Evolutionary conservation across 2,329 filamentous ascomycete species (phyloP).

Genomic region (Aspergillus fijiensis): DNA sequence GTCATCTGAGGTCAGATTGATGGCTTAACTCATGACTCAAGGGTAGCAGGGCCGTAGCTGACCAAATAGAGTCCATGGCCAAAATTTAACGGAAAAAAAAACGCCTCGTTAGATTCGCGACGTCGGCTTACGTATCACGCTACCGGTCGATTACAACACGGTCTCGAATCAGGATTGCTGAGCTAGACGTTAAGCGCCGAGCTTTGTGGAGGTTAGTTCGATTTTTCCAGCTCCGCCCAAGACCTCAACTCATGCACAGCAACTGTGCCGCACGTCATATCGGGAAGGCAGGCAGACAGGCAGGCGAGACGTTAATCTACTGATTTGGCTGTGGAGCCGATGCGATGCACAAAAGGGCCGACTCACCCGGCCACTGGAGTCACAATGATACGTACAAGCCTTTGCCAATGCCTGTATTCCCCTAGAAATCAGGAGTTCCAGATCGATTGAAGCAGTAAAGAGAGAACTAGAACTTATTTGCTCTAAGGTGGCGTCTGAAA

Average conservation of each 20-base stretch:
- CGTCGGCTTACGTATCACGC: too few species aligned
- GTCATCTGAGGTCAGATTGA: not conserved
- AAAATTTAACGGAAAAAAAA: too few species aligned
- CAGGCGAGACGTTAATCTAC: constrained; percentile 1
- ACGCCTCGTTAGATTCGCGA: too few species aligned
- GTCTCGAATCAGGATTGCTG: too few species aligned
- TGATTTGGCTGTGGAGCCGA: not conserved
- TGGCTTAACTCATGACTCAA: not conserved
- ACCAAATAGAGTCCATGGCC: not conserved
- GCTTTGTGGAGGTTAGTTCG: not conserved
- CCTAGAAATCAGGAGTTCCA: not conserved
- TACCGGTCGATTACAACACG: too few species aligned
- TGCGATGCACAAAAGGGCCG: not conserved
- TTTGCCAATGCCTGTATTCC: not conserved
- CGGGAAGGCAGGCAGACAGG: constrained; percentile 8
- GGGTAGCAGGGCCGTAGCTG: not conserved
- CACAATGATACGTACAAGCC: not conserved
- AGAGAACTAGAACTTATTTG: too few species aligned
- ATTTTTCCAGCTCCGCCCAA: not conserved
- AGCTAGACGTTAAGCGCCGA: not conserved
- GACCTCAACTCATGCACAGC: constrained; percentile 10
- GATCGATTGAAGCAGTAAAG: not conserved
- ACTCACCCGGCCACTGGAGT: not conserved
- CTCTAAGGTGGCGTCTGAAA: not conserved
- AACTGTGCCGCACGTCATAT: constrained; percentile 19